Evolutionary conservation across 2,329 filamentous ascomycete species (phyloP), one percentile per base, ranked within the genome.

Genomic region (Colletotrichum australisinense): DNA sequence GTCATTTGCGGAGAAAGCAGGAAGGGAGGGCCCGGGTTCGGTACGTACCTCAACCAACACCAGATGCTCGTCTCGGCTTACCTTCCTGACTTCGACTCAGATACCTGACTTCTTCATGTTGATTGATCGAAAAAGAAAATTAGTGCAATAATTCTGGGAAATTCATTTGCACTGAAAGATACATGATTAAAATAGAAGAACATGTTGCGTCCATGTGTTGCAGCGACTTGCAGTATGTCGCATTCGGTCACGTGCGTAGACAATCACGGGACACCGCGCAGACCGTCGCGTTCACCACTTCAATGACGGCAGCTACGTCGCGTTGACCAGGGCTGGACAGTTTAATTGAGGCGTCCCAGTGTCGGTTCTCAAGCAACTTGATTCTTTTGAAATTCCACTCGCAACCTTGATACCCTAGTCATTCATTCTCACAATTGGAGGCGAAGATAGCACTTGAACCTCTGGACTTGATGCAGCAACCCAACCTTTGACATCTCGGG

Each of bases 1-100:
- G 65, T 49, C 46, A 69, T 69, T 64, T 46, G 66, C 59, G 66
- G 69, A 69, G 70, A 38, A 64, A 64, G n/a, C 52, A 69, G 66
- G 70, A 60, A 69, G 32, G 60, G 46, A 14, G n/a, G 49, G 58
- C 22, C 46, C n/a, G 57, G 24, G 28, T 53, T 38, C 14, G 7
- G 19, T n/a, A 62, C 35, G 14, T 62, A 26, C 35, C 30, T 28
- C 14, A n/a, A 35, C 42, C 42, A 59, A 24, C 14, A 35, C 5
- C 56, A 58, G 30, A 12, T 5, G 12, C 30, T 32, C 28, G 42
- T 59, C n/a, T 35, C 32, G 5, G 24, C 53, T 19, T n/a, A 24
- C 26, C 42, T 49, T 49, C 19, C 42, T 19, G 19, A 49, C 19
- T n/a, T 49, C n/a, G 42, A 49, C 42, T 49, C 42, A 42, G 6